phyloP scores from a whole-genome alignment of 495 filamentous ascomycete species.

The Pseudoneurospora amorphoporcata region DNA sequence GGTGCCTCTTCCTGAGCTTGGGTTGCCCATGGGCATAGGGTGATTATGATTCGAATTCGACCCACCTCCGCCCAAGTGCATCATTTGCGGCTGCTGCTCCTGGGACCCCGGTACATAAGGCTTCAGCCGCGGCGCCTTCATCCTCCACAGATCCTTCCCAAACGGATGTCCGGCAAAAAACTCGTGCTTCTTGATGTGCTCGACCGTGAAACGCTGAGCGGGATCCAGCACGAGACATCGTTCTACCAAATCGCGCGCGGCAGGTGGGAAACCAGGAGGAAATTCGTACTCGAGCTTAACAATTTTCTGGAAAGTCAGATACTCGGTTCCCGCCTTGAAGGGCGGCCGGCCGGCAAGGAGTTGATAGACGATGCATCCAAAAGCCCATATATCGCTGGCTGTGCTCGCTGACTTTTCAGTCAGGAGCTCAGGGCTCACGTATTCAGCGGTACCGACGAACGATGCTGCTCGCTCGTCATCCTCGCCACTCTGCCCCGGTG shows the following conservation, averaged over 20 bases:
- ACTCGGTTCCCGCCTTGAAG: slow-evolving; percentile 97
- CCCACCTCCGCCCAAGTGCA: slow-evolving; percentile 61
- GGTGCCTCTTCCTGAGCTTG: slow-evolving; percentile 28
- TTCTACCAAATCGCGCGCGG: slow-evolving; percentile 87
- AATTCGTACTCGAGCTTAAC: slow-evolving; percentile 90
- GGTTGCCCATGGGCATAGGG: background rate
- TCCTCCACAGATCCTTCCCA: slow-evolving; percentile 79
- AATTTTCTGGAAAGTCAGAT: slow-evolving; percentile 97
- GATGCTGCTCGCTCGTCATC: slow-evolving; percentile 74
- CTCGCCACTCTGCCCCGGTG: slow-evolving; percentile 38
- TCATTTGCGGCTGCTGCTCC: slow-evolving; percentile 59
- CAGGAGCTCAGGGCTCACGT: slow-evolving; percentile 92
- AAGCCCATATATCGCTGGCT: slow-evolving; percentile 96
- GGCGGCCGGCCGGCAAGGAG: slow-evolving; percentile 86
- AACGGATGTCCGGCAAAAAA: slow-evolving; percentile 91
- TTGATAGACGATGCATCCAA: slow-evolving; percentile 99
- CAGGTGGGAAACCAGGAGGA: slow-evolving; percentile 76
- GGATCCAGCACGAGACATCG: slow-evolving; percentile 88
- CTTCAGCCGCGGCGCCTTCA: slow-evolving; percentile 81
- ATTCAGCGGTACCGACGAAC: slow-evolving; percentile 97
- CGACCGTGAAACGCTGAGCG: slow-evolving; percentile 74
- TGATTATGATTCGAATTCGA: slow-evolving; percentile 11
- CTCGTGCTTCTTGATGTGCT: slow-evolving; percentile 93
- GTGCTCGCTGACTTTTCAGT: slow-evolving; percentile 96
- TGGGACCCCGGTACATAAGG: slow-evolving; percentile 71